phyloP scores from a whole-genome alignment of 495 filamentous ascomycete species.

The Aspergillus indologenus region DNA sequence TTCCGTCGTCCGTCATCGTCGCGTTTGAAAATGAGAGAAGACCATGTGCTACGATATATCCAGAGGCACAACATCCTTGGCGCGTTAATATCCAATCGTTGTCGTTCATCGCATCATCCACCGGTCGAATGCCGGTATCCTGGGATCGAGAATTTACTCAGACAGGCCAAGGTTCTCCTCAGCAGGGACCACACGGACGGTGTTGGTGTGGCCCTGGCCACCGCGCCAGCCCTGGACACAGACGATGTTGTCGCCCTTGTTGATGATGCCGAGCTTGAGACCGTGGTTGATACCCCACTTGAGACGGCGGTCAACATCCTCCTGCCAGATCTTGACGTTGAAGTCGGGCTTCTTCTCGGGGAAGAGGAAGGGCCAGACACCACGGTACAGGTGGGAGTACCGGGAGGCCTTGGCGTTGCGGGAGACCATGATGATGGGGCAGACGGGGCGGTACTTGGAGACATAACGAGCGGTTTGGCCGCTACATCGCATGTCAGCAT shows the following conservation, averaged over 20 bases:
- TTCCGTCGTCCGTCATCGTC: neutral
- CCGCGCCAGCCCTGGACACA: conserved; percentile 98
- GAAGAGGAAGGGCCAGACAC: conserved; percentile 96
- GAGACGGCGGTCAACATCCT: conserved; percentile 94
- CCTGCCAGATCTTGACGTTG: conserved; percentile 84
- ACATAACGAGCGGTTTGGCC: conserved; percentile 89
- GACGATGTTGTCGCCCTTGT: conserved; percentile 78
- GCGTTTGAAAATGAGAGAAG: conserved; percentile 3
- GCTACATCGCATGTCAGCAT: conserved; percentile 41
- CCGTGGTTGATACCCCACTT: conserved; percentile 90
- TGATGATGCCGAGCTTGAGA: conserved; percentile 77
- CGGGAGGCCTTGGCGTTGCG: conserved; percentile 77
- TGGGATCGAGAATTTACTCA: conserved; percentile 35
- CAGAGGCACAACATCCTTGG: conserved; percentile 13
- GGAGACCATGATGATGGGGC: conserved; percentile 98
- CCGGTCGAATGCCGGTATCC: conserved; percentile 9
- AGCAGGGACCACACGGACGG: conserved; percentile 68
- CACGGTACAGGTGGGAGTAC: conserved; percentile 94
- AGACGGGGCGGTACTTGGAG: conserved; percentile 97
- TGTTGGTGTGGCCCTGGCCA: conserved; percentile 98
- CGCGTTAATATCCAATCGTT: conserved; percentile 19
- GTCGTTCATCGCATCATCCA: conserved; percentile 20
- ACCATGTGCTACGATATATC: conserved; percentile 17
- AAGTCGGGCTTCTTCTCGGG: conserved; percentile 92
- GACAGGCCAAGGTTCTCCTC: conserved; percentile 59